Evolutionary conservation across 768 basidiomycete genomes (phyloP).

Genomic region (Terana coerulea): DNA sequence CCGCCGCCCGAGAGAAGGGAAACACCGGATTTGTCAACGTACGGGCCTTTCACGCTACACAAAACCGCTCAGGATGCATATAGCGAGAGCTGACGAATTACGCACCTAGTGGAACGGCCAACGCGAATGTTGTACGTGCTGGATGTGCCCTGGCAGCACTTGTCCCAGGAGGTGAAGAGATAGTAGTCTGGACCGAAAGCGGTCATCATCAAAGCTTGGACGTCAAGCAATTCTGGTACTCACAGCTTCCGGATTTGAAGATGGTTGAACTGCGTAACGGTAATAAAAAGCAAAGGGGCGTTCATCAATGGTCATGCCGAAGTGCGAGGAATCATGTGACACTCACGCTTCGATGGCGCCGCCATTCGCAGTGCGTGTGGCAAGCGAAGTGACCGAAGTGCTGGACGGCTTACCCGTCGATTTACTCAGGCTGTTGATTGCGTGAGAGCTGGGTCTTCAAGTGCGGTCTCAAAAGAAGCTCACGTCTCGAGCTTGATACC

Average conservation of each 20-base stretch:
- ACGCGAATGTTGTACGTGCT: constrained; percentile 61
- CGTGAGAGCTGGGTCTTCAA: background rate
- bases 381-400: constrained; percentile 38
- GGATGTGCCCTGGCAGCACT: constrained; percentile 44
- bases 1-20: constrained; percentile 46
- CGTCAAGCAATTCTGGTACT: too few relatives aligned
- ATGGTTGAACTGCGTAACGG: too few relatives aligned
- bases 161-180: constrained; percentile 56
- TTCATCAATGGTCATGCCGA: too few relatives aligned
- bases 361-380: constrained; percentile 38
- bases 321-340: constrained; percentile 44
- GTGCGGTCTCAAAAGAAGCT: too few relatives aligned
- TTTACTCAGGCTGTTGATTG: constrained; percentile 14
- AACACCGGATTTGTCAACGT: constrained; percentile 44
- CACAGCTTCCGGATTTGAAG: background rate
- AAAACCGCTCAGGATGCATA: too few relatives aligned
- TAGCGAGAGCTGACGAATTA: background rate
- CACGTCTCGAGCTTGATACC: too few relatives aligned
- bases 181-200: constrained; percentile 53
- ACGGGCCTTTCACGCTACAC: constrained; percentile 39
- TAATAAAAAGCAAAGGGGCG: too few relatives aligned
- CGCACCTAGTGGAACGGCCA: constrained; percentile 43
- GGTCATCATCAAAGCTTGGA: too few relatives aligned
- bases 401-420: constrained; percentile 41
- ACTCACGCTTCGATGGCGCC: constrained; percentile 49